These are phyloP conservation scores for Ilex asprella DNA, from an alignment of 257 asterid species.

Conservation along the genomic window DNA sequence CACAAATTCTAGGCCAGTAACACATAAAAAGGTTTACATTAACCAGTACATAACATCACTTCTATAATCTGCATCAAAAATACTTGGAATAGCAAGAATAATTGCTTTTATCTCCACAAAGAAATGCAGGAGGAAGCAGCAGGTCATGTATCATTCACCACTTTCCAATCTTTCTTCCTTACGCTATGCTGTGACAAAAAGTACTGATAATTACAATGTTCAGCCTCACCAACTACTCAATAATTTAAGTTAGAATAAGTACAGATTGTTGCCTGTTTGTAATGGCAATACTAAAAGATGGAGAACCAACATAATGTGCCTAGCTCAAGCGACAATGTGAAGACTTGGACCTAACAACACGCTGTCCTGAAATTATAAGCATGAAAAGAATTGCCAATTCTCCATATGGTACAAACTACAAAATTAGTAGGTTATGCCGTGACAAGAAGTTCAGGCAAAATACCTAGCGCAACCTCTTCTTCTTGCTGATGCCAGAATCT, in stretches of 20 bases:
- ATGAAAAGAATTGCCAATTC: constrained; percentile 38
- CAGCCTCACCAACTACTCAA: constrained; percentile 20
- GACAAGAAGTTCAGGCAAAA: constrained; percentile 7
- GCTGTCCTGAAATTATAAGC: constrained; percentile 24
- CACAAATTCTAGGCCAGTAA: no score
- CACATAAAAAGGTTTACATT: no score
- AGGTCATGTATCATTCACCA: no score
- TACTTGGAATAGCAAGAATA: no score
- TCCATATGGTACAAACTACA: constrained; percentile 41
- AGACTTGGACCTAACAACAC: constrained; percentile 14
- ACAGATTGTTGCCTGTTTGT: not conserved
- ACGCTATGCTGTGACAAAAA: not conserved
- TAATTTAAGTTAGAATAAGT: constrained; percentile 13
- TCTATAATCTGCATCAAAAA: no score
- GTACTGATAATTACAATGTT: constrained; percentile 22
- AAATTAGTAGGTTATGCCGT: constrained; percentile 23
- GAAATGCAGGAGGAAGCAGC: no score
- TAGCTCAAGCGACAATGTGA: not conserved
- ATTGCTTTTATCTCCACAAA: no score
- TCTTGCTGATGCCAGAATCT: constrained; percentile 32
- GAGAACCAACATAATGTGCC: not conserved
- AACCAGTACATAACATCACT: no score
- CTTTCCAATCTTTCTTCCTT: no score
- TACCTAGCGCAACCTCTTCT: constrained; percentile 37
- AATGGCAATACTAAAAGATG: not conserved